Evolutionary conservation across 306 rosid species (phyloP).

Genomic region (Citrullus colocynthis): DNA sequence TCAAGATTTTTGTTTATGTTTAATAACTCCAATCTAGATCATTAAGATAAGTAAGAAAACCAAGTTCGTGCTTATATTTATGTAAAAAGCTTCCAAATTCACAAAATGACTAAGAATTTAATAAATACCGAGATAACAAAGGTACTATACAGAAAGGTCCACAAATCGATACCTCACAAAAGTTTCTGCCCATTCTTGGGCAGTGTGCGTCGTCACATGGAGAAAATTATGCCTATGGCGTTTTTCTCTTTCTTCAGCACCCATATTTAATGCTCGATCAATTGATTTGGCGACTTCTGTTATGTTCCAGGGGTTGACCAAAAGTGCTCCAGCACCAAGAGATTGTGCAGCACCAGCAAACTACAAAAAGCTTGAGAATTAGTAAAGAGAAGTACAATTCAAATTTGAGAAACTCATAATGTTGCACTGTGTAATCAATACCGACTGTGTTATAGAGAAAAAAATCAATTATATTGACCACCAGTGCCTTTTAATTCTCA

Average conservation of each 20-base stretch:
- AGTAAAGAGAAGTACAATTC: not conserved
- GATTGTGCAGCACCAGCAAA: conserved; percentile 99
- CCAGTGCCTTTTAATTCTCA: not conserved
- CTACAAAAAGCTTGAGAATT: conserved; percentile 26
- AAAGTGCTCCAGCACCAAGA: conserved; percentile 93
- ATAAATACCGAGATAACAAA: not conserved
- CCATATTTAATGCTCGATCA: conserved; percentile 79
- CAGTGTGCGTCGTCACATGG: conserved; percentile 89
- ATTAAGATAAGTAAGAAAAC: too few relatives aligned
- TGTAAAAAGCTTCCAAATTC: not conserved
- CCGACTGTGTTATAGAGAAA: not conserved
- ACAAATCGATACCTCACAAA: conserved; percentile 55
- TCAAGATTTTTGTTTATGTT: not conserved
- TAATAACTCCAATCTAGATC: not conserved
- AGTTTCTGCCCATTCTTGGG: conserved; percentile 99
- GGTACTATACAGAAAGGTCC: not conserved
- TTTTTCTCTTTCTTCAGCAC: conserved; percentile 86
- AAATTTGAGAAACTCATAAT: not conserved
- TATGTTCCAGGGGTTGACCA: conserved; percentile 92
- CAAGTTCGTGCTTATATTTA: too few relatives aligned
- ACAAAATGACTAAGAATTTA: not conserved
- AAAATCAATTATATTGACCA: not conserved
- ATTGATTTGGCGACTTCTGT: conserved; percentile 88
- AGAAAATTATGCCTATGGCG: conserved; percentile 67
- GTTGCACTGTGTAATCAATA: not conserved